A percentile compares a stretch with the other conserved stretches of the same genome.
phyloP scores from a whole-genome alignment of 805 yeast genomes.

The Kazachstania taianensis region DNA sequence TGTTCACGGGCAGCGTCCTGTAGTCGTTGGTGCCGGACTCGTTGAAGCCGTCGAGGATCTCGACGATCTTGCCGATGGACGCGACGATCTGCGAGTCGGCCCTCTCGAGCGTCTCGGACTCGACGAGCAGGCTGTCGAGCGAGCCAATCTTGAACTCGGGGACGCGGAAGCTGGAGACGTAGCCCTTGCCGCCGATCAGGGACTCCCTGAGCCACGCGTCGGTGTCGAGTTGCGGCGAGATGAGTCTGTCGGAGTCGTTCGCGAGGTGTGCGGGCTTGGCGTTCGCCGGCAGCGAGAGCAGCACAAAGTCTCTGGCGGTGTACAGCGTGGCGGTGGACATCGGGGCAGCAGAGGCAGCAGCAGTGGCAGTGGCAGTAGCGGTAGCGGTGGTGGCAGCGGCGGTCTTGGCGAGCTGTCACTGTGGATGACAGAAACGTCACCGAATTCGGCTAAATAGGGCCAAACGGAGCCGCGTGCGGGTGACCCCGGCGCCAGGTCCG shows the following conservation, averaged over 20 bases:
- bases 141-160: slow-evolving; percentile 93
- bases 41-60: slow-evolving; percentile 47
- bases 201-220: slow-evolving; percentile 44
- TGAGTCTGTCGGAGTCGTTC: slow-evolving; percentile 17
- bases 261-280: slow-evolving; percentile 44
- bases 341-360: too few relatives aligned
- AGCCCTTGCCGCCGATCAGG: slow-evolving; percentile 48
- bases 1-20: slow-evolving; percentile 42
- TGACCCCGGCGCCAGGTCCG: too few relatives aligned
- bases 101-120: slow-evolving; percentile 80
- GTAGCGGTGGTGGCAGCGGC: too few relatives aligned
- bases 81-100: slow-evolving; percentile 67
- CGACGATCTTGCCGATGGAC: slow-evolving; percentile 66
- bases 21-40: slow-evolving; percentile 36
- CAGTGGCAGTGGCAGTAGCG: too few relatives aligned
- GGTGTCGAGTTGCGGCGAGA: too few relatives aligned
- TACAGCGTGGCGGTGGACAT: slow-evolving; percentile 26
- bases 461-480: too few relatives aligned
- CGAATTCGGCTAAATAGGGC: too few relatives aligned
- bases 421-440: too few relatives aligned
- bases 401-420: too few relatives aligned
- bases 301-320: slow-evolving; percentile 30
- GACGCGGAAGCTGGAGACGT: slow-evolving; percentile 46
- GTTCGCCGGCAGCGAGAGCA: slow-evolving; percentile 46
- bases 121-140: slow-evolving; percentile 79